phyloP scores from a whole-genome alignment of 1,284 basidiomycete genomes.

The Ustilago hordei region DNA sequence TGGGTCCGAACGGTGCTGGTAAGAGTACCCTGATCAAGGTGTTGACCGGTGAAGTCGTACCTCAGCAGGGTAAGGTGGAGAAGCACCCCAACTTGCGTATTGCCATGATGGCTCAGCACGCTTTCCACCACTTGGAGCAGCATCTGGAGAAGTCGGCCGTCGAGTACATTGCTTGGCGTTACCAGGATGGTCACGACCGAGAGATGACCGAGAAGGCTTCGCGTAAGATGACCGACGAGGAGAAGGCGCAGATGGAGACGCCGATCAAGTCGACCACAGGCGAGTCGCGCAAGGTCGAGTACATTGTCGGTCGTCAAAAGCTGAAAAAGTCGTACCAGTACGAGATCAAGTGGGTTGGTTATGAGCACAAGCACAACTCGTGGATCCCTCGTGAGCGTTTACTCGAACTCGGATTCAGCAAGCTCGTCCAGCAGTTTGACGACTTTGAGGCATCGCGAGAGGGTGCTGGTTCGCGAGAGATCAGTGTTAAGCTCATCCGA shows the following conservation, averaged over 20 bases:
- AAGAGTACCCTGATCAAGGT: constrained; percentile 94
- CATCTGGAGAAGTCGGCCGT: constrained; percentile 68
- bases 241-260: constrained; percentile 82
- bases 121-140: constrained; percentile 68
- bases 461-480: constrained; percentile 77
- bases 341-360: constrained; percentile 95
- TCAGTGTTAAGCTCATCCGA: constrained; percentile 68
- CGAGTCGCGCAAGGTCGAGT: constrained; percentile 85
- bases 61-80: constrained; percentile 92
- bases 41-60: constrained; percentile 91
- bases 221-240: constrained; percentile 88
- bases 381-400: constrained; percentile 94
- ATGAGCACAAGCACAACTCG: constrained; percentile 91
- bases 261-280: constrained; percentile 94
- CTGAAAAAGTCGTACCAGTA: constrained; percentile 93
- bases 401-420: constrained; percentile 87
- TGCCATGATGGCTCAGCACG: constrained; percentile 96
- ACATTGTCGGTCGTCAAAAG: constrained; percentile 96
- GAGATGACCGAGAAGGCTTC: constrained; percentile 90
- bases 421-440: constrained; percentile 93
- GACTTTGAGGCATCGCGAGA: constrained; percentile 90
- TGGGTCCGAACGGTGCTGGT: constrained; percentile 69
- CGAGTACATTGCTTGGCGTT: constrained; percentile 84
- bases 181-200: constrained; percentile 98
- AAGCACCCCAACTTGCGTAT: constrained; percentile 96